These are phyloP conservation scores for Lasiosphaeria miniovina DNA, from an alignment of 495 filamentous ascomycete species.

Conservation along the genomic window DNA sequence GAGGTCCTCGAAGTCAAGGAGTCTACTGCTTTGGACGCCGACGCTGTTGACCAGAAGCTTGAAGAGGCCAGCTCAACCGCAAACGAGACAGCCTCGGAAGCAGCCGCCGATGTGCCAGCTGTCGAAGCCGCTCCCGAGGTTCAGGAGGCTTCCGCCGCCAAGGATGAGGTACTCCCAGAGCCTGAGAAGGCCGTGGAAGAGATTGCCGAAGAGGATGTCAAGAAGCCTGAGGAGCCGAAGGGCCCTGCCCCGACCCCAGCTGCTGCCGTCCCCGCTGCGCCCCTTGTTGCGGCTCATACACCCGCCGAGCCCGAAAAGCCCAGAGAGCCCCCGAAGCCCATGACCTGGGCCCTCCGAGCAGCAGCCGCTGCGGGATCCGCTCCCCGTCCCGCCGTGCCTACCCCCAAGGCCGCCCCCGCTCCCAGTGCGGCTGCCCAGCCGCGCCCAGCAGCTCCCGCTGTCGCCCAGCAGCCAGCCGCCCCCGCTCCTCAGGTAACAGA, in stretches of 20 bases:
- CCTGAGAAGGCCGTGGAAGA: conserved; percentile 41
- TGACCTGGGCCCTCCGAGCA: conserved; percentile 88
- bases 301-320: conserved; percentile 41
- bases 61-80: conserved; percentile 38
- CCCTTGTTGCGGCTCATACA: conserved; percentile 34
- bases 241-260: conserved; percentile 58
- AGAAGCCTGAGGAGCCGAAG: conserved; percentile 57
- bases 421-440: conserved; percentile 37
- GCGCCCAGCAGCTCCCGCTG: conserved; percentile 24
- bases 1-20: conserved; percentile 48
- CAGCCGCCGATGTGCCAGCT: conserved; percentile 40
- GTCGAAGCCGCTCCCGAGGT: conserved; percentile 43
- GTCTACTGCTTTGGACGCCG: conserved; percentile 45
- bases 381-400: conserved; percentile 44
- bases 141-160: conserved; percentile 42
- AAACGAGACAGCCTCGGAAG: conserved; percentile 39
- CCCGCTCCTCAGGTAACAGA: conserved; percentile 31
- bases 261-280: conserved; percentile 33
- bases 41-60: conserved; percentile 47
- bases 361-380: conserved; percentile 44
- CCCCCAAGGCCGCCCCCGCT: conserved; percentile 43
- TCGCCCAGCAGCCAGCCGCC: conserved; percentile 25
- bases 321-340: conserved; percentile 53
- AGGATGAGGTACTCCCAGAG: conserved; percentile 40
- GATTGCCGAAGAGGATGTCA: conserved; percentile 43